Evolutionary conservation across 2,329 filamentous ascomycete genomes (phyloP).

Genomic region (Mariannaea elegans): DNA sequence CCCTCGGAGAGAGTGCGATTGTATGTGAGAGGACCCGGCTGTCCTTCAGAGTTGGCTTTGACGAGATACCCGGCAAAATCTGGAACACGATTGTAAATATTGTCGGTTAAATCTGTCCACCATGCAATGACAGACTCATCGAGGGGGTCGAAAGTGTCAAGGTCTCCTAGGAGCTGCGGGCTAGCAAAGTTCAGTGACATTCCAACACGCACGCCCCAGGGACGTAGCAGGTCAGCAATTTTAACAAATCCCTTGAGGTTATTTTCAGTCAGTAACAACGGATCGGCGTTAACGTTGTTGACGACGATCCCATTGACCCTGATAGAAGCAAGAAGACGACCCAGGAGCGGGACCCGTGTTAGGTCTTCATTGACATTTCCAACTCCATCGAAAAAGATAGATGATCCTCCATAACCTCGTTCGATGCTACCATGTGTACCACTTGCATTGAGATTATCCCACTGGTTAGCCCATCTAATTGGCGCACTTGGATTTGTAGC

Average conservation of each 20-base stretch:
- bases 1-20: conserved; percentile 68
- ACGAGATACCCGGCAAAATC: conserved; percentile 75
- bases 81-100: conserved; percentile 68
- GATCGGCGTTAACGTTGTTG: conserved; percentile 78
- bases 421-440: conserved; percentile 64
- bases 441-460: conserved; percentile 72
- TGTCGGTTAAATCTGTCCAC: conserved; percentile 68
- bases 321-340: conserved; percentile 72
- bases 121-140: conserved; percentile 66
- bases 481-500: conserved; percentile 66
- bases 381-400: conserved; percentile 70
- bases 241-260: conserved; percentile 70
- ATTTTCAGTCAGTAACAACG: conserved; percentile 58
- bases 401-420: conserved; percentile 72
- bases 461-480: conserved; percentile 77
- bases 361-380: conserved; percentile 64
- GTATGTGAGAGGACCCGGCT: conserved; percentile 75
- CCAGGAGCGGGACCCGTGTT: conserved; percentile 68
- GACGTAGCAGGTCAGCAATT: conserved; percentile 72
- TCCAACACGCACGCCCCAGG: conserved; percentile 72
- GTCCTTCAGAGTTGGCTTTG: conserved; percentile 77
- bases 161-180: conserved; percentile 63
- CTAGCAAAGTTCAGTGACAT: conserved; percentile 76
- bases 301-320: conserved; percentile 72
- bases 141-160: conserved; percentile 72